A percentile compares a stretch with the other conserved stretches of the same genome.
These are phyloP conservation scores for Chaetomium olivaceum DNA, from an alignment of 2,329 filamentous ascomycete genomes.

Conservation along the genomic window DNA sequence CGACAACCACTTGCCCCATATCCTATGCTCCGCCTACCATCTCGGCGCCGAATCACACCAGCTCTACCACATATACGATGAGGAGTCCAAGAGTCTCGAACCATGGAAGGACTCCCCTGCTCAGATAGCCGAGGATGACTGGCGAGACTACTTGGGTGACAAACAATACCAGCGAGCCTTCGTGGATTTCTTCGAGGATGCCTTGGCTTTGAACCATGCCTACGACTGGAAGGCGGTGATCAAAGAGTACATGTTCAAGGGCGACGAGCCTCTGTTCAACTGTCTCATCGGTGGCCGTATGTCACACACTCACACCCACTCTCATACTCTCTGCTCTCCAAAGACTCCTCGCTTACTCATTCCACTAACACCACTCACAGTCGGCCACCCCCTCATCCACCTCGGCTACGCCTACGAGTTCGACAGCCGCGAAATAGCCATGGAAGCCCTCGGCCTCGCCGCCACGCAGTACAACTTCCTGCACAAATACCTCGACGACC, in stretches of 20 bases:
- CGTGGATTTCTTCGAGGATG: conserved; percentile 94
- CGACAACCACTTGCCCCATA: conserved; percentile 82
- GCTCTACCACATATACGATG: conserved; percentile 78
- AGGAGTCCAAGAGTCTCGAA: conserved; percentile 69
- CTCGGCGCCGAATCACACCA: conserved; percentile 74
- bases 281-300: conserved; percentile 75
- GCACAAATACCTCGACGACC: conserved; percentile 70
- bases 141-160: conserved; percentile 81
- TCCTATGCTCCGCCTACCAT: conserved; percentile 81
- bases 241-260: conserved; percentile 72
- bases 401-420: conserved; percentile 93
- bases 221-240: conserved; percentile 86
- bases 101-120: conserved; percentile 81
- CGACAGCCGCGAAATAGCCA: conserved; percentile 78
- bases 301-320: conserved; percentile 38
- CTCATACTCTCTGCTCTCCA: not conserved
- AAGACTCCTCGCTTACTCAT: too few species aligned
- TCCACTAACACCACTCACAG: conserved; percentile 48
- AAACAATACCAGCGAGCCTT: conserved; percentile 83
- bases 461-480: conserved; percentile 59
- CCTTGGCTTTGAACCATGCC: conserved; percentile 67
- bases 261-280: conserved; percentile 76
- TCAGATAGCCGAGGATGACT: conserved; percentile 81
- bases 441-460: conserved; percentile 79
- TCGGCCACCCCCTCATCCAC: conserved; percentile 91